Evolutionary conservation across 148 eudicot species (phyloP), one percentile per base, ranked within the genome.

Genomic region (Polygonum aviculare): DNA sequence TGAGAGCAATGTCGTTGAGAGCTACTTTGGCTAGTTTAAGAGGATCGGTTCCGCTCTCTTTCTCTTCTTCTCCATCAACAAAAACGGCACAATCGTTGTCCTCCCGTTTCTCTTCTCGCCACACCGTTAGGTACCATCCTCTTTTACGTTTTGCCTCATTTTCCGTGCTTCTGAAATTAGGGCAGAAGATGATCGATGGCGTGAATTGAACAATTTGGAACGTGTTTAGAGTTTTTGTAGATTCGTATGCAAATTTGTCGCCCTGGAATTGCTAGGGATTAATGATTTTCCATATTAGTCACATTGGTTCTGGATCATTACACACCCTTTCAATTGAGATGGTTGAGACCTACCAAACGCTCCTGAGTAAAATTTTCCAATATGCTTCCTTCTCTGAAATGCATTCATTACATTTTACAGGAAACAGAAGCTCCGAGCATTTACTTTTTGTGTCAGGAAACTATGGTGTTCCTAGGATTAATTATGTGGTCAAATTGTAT

Each of bases 1-100:
- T 47, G 33, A 72, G 33, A 41, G 74, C 36, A 72, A 41, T 41
- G 12, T 26, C 74, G 44, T 72, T 72, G 26, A 47, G 50, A 72
- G 50, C 74, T 40, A 47, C 26, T 72, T 72, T 72, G 15, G n/a
- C 2, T 40, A 19, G 52, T 8, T 47, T 14, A 18, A 72, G 14
- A 40, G 33, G 51, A 72, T 72, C 74, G 19, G 35, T 40, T 19
- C 26, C 50, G 44, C 31, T 72, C 52, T 40, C 26, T 9, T 72
- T 72, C 35, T 14, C 35, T 72, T 33, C 71, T 65, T 35, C 41
- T 65, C 71, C 41, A 65, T 65, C 41, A 65, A 3, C 10, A 21
- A n/a, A 21, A 60, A 22, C 35, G 14, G 5, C 67, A 21, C 10
- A 35, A 60, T 2, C 38, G 67, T 36, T 60, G 1, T 8, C 5